phyloP scores from a whole-genome alignment of 495 filamentous ascomycete species.

The Cairneyella variabilis region DNA sequence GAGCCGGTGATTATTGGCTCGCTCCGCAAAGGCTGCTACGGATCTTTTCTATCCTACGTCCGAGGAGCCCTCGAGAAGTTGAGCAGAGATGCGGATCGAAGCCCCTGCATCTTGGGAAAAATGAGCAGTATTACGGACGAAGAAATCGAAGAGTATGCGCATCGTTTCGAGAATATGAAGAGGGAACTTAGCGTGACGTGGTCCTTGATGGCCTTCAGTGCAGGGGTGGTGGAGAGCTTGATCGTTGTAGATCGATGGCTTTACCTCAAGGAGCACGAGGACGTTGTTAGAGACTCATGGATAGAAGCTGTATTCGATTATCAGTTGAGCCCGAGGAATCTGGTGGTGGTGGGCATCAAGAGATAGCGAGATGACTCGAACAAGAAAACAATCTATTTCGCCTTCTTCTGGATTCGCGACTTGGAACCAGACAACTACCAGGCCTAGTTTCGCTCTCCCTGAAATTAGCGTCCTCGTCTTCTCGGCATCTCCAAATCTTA shows the following conservation, averaged over 20 bases:
- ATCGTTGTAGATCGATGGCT: constrained; percentile 92
- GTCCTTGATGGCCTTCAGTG: constrained; percentile 94
- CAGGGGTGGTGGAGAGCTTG: constrained; percentile 78
- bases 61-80: constrained; percentile 76
- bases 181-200: constrained; percentile 83
- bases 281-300: constrained; percentile 70
- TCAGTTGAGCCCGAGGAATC: constrained; percentile 77
- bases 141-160: constrained; percentile 67
- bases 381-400: no score
- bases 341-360: constrained; percentile 88
- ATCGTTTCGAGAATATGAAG: constrained; percentile 57
- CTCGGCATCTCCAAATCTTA: no score
- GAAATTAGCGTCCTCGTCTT: no score
- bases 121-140: constrained; percentile 65
- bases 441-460: no score
- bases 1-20: constrained; percentile 84
- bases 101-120: constrained; percentile 52
- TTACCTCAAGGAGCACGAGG: constrained; percentile 74
- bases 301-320: constrained; percentile 94
- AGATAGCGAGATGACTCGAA: no score
- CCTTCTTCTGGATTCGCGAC: no score
- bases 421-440: no score
- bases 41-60: constrained; percentile 71
- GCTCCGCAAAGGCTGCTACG: constrained; percentile 75
- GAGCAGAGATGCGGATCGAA: constrained; percentile 51